Percentiles rank a stretch among this genome's conserved stretches.
phyloP scores from a whole-genome alignment of 2,329 filamentous ascomycete genomes.

The Scedosporium boydii region DNA sequence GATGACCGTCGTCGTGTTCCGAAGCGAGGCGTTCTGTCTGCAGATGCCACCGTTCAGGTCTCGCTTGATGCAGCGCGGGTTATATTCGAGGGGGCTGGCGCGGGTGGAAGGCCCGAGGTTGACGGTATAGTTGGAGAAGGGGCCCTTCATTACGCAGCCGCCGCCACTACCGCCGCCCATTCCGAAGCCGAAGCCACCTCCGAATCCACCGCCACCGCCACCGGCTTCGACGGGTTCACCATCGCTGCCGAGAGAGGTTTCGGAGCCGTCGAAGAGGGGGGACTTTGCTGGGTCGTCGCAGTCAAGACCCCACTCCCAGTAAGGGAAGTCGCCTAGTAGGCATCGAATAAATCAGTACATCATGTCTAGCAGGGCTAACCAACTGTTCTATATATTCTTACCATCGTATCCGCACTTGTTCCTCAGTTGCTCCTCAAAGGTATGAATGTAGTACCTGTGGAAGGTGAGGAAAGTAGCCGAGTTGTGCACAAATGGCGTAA shows the following conservation, averaged over 20 bases:
- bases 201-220: slow-evolving; percentile 14
- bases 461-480: slow-evolving; percentile 19
- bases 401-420: slow-evolving; percentile 27
- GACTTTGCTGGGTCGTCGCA: slow-evolving; percentile 33
- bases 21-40: slow-evolving; percentile 15
- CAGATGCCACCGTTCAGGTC: slow-evolving; percentile 23
- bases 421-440: slow-evolving; percentile 17
- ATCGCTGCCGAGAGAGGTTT: slow-evolving; percentile 34
- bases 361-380: neutral
- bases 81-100: slow-evolving; percentile 25
- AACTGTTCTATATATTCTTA: neutral
- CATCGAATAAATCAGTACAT: neutral
- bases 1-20: slow-evolving; percentile 25
- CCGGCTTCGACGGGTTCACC: slow-evolving; percentile 24
- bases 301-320: slow-evolving; percentile 41
- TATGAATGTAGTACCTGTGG: slow-evolving; percentile 22
- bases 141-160: slow-evolving; percentile 37
- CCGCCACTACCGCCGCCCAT: slow-evolving; percentile 32
- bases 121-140: slow-evolving; percentile 28
- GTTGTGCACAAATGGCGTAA: slow-evolving; percentile 19
- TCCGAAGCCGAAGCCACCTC: slow-evolving; percentile 8
- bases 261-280: slow-evolving; percentile 41
- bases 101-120: slow-evolving; percentile 20
- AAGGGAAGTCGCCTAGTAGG: slow-evolving; percentile 15
- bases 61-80: slow-evolving; percentile 32